Percentiles rank a stretch among this genome's conserved stretches.
These are phyloP conservation scores for Alliaria petiolata DNA, from an alignment of 345 rosid species.

Conservation along the genomic window DNA sequence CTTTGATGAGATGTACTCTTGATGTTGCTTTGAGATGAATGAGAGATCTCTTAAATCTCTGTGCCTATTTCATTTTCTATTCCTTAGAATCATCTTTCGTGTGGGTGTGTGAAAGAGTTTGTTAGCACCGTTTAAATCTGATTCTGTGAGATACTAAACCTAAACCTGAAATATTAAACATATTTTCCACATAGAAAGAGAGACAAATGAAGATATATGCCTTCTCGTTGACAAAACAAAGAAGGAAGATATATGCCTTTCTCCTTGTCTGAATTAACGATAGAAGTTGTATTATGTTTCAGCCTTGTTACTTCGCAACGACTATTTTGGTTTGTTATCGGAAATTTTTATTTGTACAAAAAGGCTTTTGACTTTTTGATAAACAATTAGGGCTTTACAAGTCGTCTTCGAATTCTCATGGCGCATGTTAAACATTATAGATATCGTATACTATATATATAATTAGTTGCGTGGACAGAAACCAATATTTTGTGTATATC, in stretches of 20 bases:
- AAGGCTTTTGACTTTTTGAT: slow-evolving; percentile 10
- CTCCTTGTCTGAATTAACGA: background rate
- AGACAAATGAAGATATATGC: background rate
- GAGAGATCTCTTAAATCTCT: background rate
- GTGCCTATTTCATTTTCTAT: background rate
- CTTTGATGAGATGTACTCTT: background rate
- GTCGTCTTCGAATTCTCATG: background rate
- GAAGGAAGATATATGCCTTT: background rate
- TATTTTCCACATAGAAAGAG: no score
- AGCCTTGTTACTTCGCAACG: background rate
- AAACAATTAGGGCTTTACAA: slow-evolving; percentile 1
- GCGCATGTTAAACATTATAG: background rate
- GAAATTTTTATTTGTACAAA: background rate
- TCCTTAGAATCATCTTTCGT: background rate
- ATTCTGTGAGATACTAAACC: no score
- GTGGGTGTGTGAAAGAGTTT: no score
- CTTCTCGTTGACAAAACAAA: background rate
- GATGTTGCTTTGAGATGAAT: background rate
- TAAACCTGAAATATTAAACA: background rate
- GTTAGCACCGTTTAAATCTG: no score
- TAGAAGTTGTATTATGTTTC: background rate
- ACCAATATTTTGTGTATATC: background rate
- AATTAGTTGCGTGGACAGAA: background rate
- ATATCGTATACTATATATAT: background rate
- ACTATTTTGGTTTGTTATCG: background rate